phyloP scores from a whole-genome alignment of 768 basidiomycete genomes.

The Xerocomus brunneocitrinus region DNA sequence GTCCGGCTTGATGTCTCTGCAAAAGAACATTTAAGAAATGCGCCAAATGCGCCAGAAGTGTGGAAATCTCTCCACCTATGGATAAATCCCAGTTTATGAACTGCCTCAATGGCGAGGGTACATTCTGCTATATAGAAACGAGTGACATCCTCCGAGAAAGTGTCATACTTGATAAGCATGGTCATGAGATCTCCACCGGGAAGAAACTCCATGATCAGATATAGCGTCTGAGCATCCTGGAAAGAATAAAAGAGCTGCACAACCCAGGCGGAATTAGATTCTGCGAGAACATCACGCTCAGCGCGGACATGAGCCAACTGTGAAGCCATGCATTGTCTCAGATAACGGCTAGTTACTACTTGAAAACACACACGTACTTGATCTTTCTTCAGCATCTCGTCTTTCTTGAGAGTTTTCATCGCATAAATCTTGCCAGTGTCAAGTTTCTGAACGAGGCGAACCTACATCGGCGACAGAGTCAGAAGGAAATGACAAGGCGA shows the following conservation, averaged over 20 bases:
- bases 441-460: constrained; percentile 91
- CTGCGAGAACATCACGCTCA: constrained; percentile 93
- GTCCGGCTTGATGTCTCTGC: constrained; percentile 97
- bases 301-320: constrained; percentile 97
- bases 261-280: constrained; percentile 94
- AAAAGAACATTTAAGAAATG: neutral
- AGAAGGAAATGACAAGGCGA: neutral
- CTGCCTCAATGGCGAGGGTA: constrained; percentile 94
- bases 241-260: constrained; percentile 98
- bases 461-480: constrained; percentile 33
- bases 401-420: constrained; percentile 96
- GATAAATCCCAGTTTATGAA: constrained; percentile 95
- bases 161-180: constrained; percentile 99
- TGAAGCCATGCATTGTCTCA: neutral
- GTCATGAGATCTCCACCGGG: constrained; percentile 99
- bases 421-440: constrained; percentile 99
- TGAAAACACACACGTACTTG: constrained; percentile 52
- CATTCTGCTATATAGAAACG: constrained; percentile 99
- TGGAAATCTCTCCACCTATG: constrained; percentile 62
- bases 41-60: neutral
- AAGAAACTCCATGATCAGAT: constrained; percentile 98
- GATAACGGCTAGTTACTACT: neutral
- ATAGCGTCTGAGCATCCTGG: constrained; percentile 88
- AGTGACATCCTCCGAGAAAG: constrained; percentile 96
- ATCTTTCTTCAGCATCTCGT: constrained; percentile 99